Evolutionary conservation across 257 asterid species (phyloP).

Genomic region (Penstemon barbatus): DNA sequence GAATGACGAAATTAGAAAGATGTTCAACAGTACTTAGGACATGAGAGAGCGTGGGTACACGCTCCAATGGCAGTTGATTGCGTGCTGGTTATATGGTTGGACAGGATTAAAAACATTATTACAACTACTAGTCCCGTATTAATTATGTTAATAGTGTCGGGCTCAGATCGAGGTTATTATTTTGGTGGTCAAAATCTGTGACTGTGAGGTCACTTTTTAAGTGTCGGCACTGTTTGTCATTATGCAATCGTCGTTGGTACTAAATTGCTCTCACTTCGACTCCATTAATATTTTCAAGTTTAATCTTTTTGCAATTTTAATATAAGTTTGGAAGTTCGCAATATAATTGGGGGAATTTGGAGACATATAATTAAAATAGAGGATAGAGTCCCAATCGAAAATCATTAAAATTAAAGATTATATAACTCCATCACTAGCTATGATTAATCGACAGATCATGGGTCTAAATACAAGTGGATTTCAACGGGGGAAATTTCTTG

Average conservation of each 20-base stretch:
- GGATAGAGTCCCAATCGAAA: too few relatives aligned
- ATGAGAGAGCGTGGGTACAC: not conserved
- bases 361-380: too few relatives aligned
- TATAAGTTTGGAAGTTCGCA: too few relatives aligned
- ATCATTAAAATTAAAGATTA: too few relatives aligned
- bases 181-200: slow-evolving; percentile 30
- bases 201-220: slow-evolving; percentile 21
- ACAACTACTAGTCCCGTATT: too few relatives aligned
- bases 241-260: not conserved
- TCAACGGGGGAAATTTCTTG: not conserved
- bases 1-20: slow-evolving; percentile 26
- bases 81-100: slow-evolving; percentile 28
- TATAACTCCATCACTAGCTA: too few relatives aligned
- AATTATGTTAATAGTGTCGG: slow-evolving; percentile 5
- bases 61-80: slow-evolving; percentile 32
- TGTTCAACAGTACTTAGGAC: not conserved
- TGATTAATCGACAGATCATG: too few relatives aligned
- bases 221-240: slow-evolving; percentile 37
- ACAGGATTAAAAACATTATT: not conserved
- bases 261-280: slow-evolving; percentile 14
- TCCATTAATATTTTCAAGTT: not conserved
- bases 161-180: not conserved
- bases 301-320: not conserved
- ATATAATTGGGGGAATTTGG: too few relatives aligned
- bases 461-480: not conserved